phyloP scores from a whole-genome alignment of 2,329 filamentous ascomycete species.

The Talaromyces sp. region DNA sequence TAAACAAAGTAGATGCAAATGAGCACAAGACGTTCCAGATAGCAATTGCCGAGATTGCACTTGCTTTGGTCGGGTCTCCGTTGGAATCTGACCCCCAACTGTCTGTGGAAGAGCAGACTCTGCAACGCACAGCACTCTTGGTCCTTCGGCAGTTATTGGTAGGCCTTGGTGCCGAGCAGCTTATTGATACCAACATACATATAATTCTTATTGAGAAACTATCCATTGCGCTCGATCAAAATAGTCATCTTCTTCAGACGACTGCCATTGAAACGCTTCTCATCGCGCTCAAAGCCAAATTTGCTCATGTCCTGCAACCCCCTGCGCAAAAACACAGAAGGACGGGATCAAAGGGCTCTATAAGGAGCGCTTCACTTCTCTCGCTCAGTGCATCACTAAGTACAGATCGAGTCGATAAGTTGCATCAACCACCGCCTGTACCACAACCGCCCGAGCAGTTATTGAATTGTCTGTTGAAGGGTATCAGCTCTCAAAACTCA shows the following conservation, averaged over 20 bases:
- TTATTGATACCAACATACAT: conserved; percentile 56
- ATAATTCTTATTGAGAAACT: conserved; percentile 65
- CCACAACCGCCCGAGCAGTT: conserved; percentile 57
- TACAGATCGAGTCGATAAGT: conserved; percentile 41
- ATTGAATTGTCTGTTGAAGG: conserved; percentile 75
- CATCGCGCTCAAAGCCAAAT: conserved; percentile 62
- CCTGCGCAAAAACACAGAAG: conserved; percentile 32
- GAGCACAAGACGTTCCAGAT: conserved; percentile 31
- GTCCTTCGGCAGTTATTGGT: conserved; percentile 52
- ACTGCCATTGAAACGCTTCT: conserved; percentile 74
- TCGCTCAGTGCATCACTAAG: conserved; percentile 31
- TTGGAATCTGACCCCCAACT: conserved; percentile 25
- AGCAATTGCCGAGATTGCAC: conserved; percentile 28
- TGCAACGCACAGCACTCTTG: conserved; percentile 66
- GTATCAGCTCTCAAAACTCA: conserved; percentile 68
- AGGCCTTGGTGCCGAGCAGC: conserved; percentile 35
- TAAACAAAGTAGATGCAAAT: conserved; percentile 18
- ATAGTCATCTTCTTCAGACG: conserved; percentile 68
- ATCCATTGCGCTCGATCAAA: conserved; percentile 53
- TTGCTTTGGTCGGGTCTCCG: conserved; percentile 27
- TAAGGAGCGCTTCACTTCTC: conserved; percentile 38
- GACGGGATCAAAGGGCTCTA: conserved; percentile 35
- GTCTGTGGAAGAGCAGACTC: conserved; percentile 54
- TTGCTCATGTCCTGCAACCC: conserved; percentile 34
- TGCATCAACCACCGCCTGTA: conserved; percentile 26